Percentiles rank a stretch among this genome's conserved stretches.
Conservation (phyloP, 2,329 filamentous ascomycete species). For the Furcasterigmium sp. region DNA sequence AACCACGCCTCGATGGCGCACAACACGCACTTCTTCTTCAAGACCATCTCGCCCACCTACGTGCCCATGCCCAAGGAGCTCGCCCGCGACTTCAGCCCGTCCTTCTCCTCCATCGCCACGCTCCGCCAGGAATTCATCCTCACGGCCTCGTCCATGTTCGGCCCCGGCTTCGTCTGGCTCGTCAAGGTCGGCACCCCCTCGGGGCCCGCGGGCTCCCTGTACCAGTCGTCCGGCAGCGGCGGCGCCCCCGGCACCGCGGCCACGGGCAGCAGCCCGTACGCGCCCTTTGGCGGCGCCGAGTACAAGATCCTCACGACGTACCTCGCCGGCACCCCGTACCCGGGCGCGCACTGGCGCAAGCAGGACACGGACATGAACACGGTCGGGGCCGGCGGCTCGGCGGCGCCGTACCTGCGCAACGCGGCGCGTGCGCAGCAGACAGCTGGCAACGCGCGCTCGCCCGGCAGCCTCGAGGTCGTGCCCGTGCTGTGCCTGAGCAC, state of each 20-base stretch:
- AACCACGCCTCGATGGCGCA: constrained; percentile 95
- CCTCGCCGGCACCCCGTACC: constrained; percentile 83
- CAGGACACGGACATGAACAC: constrained; percentile 68
- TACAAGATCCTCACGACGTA: constrained; percentile 81
- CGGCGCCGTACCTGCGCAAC: constrained; percentile 30
- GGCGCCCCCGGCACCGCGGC: constrained; percentile 76
- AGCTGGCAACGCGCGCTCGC: constrained; percentile 35
- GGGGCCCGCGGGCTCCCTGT: constrained; percentile 47
- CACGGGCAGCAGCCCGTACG: constrained; percentile 91
- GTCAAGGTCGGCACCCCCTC: constrained; percentile 51
- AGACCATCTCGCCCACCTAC: constrained; percentile 38
- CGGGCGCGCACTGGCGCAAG: constrained; percentile 75
- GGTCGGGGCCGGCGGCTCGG: constrained; percentile 32
- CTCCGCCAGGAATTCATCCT: constrained; percentile 74
- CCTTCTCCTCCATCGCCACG: constrained; percentile 79
- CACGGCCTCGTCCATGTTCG: constrained; percentile 88
- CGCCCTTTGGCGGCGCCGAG: constrained; percentile 91
- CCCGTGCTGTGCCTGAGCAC: constrained; percentile 90
- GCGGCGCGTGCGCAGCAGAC: constrained; percentile 17
- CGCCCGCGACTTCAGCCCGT: constrained; percentile 53
- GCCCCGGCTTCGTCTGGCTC: constrained; percentile 95
- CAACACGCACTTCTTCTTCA: constrained; percentile 86
- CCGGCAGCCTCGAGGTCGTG: constrained; percentile 62
- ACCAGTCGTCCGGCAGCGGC: constrained; percentile 79
- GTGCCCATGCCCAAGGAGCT: constrained; percentile 53